Evolutionary conservation across 495 filamentous ascomycete species (phyloP).

Genomic region (Letharia columbiana): DNA sequence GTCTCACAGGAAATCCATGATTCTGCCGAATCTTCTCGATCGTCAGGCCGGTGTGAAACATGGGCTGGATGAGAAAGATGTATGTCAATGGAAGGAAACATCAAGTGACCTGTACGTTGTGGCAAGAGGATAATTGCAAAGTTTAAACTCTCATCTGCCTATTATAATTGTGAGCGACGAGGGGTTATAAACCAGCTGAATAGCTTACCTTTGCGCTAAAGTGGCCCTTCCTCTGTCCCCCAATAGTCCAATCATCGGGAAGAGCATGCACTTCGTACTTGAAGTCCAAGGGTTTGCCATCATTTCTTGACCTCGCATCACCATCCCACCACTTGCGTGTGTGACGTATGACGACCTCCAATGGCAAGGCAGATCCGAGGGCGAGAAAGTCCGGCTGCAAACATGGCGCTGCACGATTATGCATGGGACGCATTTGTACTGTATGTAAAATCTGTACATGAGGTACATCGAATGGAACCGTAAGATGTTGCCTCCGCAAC

Average conservation of each 20-base stretch:
- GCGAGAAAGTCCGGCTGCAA: slow-evolving; percentile 34
- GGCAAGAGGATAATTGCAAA: slow-evolving; percentile 68
- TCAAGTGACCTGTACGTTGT: slow-evolving; percentile 62
- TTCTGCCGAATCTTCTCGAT: slow-evolving; percentile 18
- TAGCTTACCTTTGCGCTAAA: slow-evolving; percentile 48
- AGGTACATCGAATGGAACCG: slow-evolving; percentile 72
- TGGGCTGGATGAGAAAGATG: neutral
- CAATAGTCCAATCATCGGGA: slow-evolving; percentile 72
- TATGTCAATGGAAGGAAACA: slow-evolving; percentile 73
- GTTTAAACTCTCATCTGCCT: slow-evolving; percentile 39
- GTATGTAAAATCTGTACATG: slow-evolving; percentile 76
- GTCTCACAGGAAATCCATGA: slow-evolving; percentile 56
- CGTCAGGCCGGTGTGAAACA: slow-evolving; percentile 25
- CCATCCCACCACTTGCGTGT: slow-evolving; percentile 78
- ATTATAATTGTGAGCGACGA: slow-evolving; percentile 19
- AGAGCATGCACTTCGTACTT: slow-evolving; percentile 73
- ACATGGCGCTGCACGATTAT: slow-evolving; percentile 27
- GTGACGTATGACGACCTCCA: slow-evolving; percentile 63
- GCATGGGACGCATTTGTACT: slow-evolving; percentile 42
- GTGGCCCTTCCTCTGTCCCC: slow-evolving; percentile 67
- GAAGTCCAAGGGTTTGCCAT: slow-evolving; percentile 57
- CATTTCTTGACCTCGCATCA: slow-evolving; percentile 27
- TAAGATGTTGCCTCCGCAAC: slow-evolving; percentile 37
- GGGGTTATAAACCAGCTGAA: slow-evolving; percentile 25
- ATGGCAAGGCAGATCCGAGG: slow-evolving; percentile 62